These are phyloP conservation scores for Rosellinia necatrix DNA, from an alignment of 2,329 filamentous ascomycete genomes.

Conservation along the genomic window DNA sequence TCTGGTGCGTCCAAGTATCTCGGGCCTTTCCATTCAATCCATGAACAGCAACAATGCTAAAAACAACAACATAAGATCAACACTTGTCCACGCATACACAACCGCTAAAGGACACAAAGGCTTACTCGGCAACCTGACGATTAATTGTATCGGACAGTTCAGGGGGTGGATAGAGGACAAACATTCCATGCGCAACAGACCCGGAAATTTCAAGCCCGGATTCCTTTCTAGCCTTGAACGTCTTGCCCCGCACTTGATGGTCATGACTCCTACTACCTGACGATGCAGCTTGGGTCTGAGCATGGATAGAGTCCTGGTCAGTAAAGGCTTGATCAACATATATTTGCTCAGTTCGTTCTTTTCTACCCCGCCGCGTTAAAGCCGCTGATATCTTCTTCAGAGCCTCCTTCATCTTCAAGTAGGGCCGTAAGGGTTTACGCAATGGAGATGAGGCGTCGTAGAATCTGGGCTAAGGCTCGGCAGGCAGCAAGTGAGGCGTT, in stretches of 20 bases:
- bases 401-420: neutral
- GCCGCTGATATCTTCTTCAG: neutral
- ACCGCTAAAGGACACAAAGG: neutral
- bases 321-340: too few relatives aligned
- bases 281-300: neutral
- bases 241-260: neutral
- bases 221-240: neutral
- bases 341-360: too few relatives aligned
- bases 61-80: neutral
- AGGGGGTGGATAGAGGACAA: neutral
- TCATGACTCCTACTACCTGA: neutral
- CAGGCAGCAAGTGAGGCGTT: neutral
- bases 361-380: neutral
- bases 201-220: neutral
- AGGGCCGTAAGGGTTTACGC: neutral
- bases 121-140: neutral
- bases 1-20: neutral
- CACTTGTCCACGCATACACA: neutral
- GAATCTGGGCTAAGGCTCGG: neutral
- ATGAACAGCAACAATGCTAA: conserved; percentile 1
- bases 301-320: neutral
- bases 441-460: neutral
- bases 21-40: conserved; percentile 1
- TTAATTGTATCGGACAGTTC: neutral
- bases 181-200: neutral